Conservation (phyloP, 176 grass and related monocot genomes). For the sorghum (Sorghum bicolor) region Sorghum_bicolor_NCBIv3 NC_012873.2:13878001-13878500, state of each 20-base stretch:
- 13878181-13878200: neutral
- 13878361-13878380: neutral
- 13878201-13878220: neutral
- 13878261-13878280: neutral
- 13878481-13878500: constrained; percentile 86
- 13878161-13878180: neutral
- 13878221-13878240: neutral
- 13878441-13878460: neutral
- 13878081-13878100: neutral
- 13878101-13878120: neutral
- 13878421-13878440: constrained; percentile 6
- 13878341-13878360: neutral
- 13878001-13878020: neutral
- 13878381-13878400: neutral
- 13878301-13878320: neutral
- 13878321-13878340: neutral
- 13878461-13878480: constrained; percentile 44
- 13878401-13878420: neutral
- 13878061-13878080: neutral
- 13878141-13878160: neutral
- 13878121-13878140: neutral
- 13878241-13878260: neutral
- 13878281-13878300: neutral
- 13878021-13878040: neutral
- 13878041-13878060: neutral